Base-by-base conservation (phyloP, 805 yeast species). In the Barnettozyma sucrosica region DNA sequence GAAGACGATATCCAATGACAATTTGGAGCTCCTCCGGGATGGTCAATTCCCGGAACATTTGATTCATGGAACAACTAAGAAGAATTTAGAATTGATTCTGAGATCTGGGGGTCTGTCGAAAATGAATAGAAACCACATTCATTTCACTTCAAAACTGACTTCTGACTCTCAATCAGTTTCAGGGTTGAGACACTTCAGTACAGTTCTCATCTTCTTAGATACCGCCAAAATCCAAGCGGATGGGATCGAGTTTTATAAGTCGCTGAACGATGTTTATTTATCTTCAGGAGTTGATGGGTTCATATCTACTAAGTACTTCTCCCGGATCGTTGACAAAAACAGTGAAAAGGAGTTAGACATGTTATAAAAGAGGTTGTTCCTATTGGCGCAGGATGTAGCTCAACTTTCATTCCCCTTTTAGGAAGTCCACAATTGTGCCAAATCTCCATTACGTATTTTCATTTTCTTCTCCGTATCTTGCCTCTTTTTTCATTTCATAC, bases 111-210 rank as follows among this genome's bases (percentile, higher is more conserved):
- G 88, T 0, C 66, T 93, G 21, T 72, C 74, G 14, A 71, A 66
- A 50, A 87, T 89, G 96, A 66, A 64, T 28, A 69, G 99, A 57
- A 83, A 83, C 54, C 98, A 93, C 63, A 79, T 93, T 16, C 99
- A 93, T 66, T 73, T 92, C 61, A 87, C 98, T 0, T 67, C 78
- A 1, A 83, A 82, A 11, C 55, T 77, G 9, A 74, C 79, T 1
- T 67, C 70, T 3, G 46, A 54, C 1, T 67, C 66, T 25, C 69
- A 70, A 14, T 82, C 82, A 13, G 71, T 83, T 13, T 80, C 90
- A 51, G 98, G 98, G 0, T 78, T 89, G 70, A 70, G 97, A 44
- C 55, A 64, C n/a, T 68, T 70, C 36, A 60, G 70, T 24, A 69
- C 74, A 24, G 78, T 85, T 1, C 65, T 80, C 46, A 81, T 93